phyloP scores from a whole-genome alignment of 371 early-diverging fungal genomes.

The Mortierella sp. region DNA sequence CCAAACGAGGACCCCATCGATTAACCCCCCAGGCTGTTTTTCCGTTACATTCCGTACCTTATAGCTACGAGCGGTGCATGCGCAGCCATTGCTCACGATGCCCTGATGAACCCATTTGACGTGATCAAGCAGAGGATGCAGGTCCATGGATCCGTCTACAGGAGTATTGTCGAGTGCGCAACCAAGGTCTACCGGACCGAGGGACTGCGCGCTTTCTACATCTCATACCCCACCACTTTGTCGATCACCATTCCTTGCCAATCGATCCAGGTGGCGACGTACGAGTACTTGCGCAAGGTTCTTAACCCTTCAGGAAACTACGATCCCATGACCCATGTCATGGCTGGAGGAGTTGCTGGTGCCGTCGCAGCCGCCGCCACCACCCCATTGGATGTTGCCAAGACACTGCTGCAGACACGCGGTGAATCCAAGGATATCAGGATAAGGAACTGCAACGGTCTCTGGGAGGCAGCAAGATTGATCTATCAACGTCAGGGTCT shows the following conservation, averaged over 20 bases:
- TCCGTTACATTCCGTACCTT: too few species aligned
- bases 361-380: slow-evolving; percentile 91
- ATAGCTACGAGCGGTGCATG: slow-evolving; percentile 87
- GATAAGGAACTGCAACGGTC: slow-evolving; percentile 76
- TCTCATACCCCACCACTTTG: slow-evolving; percentile 92
- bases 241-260: slow-evolving; percentile 93
- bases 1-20: too few species aligned
- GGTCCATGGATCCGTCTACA: slow-evolving; percentile 70
- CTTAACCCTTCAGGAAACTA: slow-evolving; percentile 84
- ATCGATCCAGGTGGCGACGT: slow-evolving; percentile 90
- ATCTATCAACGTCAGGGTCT: slow-evolving; percentile 83
- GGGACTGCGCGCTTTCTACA: slow-evolving; percentile 87
- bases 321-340: slow-evolving; percentile 86
- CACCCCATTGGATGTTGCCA: slow-evolving; percentile 93
- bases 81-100: slow-evolving; percentile 90
- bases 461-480: slow-evolving; percentile 75
- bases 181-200: slow-evolving; percentile 71
- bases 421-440: slow-evolving; percentile 76
- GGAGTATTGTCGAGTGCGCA: slow-evolving; percentile 75
- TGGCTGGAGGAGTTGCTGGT: slow-evolving; percentile 93
- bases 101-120: slow-evolving; percentile 96
- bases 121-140: slow-evolving; percentile 97
- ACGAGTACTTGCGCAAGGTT: slow-evolving; percentile 81
- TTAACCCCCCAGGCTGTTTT: too few species aligned
- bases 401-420: slow-evolving; percentile 93